Base-by-base conservation (phyloP, 192 early-diverging fungal species). In the Coemansia sp. region DNA sequence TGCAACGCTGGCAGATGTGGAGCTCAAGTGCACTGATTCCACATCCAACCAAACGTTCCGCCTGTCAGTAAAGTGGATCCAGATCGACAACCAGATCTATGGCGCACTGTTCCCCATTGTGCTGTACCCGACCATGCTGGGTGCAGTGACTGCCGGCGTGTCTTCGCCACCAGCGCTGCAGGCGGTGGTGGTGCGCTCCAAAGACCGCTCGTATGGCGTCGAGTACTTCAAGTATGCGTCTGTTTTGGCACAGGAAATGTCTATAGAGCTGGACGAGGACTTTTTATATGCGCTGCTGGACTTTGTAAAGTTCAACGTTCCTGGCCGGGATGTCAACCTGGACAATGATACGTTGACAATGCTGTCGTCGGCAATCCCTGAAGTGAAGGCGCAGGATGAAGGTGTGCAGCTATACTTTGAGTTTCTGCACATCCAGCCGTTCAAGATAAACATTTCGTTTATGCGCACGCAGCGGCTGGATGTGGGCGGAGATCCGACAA, bases 391-490 rank as follows among this genome's bases (percentile, higher is more conserved):
- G 4, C 74, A 76, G 1, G 88, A 93, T 31, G 87, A 83, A 2
- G 85, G 85, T 10, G 69, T 76, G 17, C 85, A 89, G 62, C 55
- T 95, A 48, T 99, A 96, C 66, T 99, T 97, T 84, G 97, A 97
- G 67, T 83, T 87, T 36, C 83, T 99, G 41, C 86, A 93, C 45
- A 79, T 97, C 39, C 93, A 97, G 60, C 97, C 97, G 0, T 84
- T 96, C 64, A 93, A 94, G 64, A 74, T 96, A 62, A 96, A 97
- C 64, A 72, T 99, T n/a, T 96, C 97, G 9, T 99, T 97, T 76
- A 84, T 91, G 58, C 80, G 93, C 57, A 91, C 91, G 23, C 69
- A 66, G 55, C 64, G 61, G 14, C 58, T 65, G 21, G 76, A 79
- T 32, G 49, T 40, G 11, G 64, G 60, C 23, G 60, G 56, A 16